Conservation (phyloP, 2,329 filamentous ascomycete species). For the Diaporthe caulivora region DNA sequence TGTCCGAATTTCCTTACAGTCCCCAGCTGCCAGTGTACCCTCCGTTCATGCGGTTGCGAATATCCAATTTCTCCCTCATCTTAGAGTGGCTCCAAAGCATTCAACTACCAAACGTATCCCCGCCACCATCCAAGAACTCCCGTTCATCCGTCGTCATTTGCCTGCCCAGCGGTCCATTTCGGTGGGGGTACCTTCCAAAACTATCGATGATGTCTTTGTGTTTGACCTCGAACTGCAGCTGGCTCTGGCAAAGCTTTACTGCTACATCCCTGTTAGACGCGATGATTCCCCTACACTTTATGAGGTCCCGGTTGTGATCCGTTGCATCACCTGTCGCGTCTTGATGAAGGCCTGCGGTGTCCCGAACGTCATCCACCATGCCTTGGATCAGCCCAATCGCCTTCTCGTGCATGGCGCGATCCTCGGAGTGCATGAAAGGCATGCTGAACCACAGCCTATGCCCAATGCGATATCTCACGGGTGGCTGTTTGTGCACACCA, state of each 20-base stretch:
- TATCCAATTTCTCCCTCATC: no score
- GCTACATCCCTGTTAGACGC: slow-evolving; percentile 41
- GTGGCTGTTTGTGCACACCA: slow-evolving; percentile 7
- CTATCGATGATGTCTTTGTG: slow-evolving; percentile 63
- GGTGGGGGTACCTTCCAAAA: slow-evolving; percentile 72
- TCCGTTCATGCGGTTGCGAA: no score
- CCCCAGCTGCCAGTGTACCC: no score
- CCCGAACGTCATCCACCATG: background rate
- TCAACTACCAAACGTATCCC: background rate
- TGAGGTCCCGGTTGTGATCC: background rate
- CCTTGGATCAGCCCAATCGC: slow-evolving; percentile 43
- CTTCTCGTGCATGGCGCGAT: slow-evolving; percentile 53
- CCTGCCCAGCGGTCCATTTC: slow-evolving; percentile 65
- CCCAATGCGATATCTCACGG: slow-evolving; percentile 42
- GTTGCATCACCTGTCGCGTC: background rate
- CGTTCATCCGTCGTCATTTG: slow-evolving; percentile 55
- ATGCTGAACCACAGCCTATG: slow-evolving; percentile 62
- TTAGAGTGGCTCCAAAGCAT: no score
- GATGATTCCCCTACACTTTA: slow-evolving; percentile 29
- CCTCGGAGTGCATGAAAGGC: slow-evolving; percentile 64
- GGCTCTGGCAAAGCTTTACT: slow-evolving; percentile 37
- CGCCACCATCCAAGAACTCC: background rate
- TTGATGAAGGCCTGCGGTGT: no score
- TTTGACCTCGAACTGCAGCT: slow-evolving; percentile 53
- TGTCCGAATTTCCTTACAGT: no score